Conservation (phyloP, 2,329 filamentous ascomycete species). For the Beauveria caledonica region DNA sequence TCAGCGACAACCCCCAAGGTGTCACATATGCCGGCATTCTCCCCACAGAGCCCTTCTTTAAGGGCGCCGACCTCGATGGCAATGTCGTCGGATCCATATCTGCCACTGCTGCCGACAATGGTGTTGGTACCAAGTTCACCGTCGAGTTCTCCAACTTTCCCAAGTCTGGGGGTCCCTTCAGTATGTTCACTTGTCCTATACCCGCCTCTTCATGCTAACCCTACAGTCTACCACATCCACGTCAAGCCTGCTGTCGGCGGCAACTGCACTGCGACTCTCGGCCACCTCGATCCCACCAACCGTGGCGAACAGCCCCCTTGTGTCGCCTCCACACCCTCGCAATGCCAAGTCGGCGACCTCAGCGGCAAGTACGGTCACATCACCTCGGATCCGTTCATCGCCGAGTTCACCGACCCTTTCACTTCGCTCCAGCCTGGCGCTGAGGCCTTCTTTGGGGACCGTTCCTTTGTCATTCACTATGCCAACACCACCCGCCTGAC, state of each 20-base stretch:
- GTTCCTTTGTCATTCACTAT: constrained; percentile 56
- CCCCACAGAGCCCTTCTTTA: constrained; percentile 44
- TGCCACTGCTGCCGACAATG: constrained; percentile 37
- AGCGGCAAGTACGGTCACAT: constrained; percentile 65
- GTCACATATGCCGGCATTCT: constrained; percentile 48
- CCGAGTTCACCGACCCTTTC: constrained; percentile 48
- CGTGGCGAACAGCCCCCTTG: constrained; percentile 57
- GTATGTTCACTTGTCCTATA: constrained; percentile 32
- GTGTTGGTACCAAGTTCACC: constrained; percentile 46
- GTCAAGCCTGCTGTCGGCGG: constrained; percentile 56
- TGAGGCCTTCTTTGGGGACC: constrained; percentile 55
- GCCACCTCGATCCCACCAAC: constrained; percentile 62
- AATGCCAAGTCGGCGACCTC: constrained; percentile 70
- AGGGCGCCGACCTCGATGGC: constrained; percentile 36
- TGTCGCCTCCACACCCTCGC: constrained; percentile 45
- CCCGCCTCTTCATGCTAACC: constrained; percentile 10
- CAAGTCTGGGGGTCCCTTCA: constrained; percentile 47
- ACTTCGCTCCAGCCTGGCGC: constrained; percentile 43
- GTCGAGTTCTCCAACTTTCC: constrained; percentile 53
- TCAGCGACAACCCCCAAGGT: constrained; percentile 47
- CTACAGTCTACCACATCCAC: constrained; percentile 65
- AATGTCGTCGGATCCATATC: constrained; percentile 47
- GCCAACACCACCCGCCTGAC: constrained; percentile 55
- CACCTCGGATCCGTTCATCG: constrained; percentile 38
- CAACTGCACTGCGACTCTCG: constrained; percentile 61